Evolutionary conservation across 2,329 filamentous ascomycete genomes (phyloP), one percentile per base, ranked within the genome.

Genomic region (Aspergillus latus): DNA sequence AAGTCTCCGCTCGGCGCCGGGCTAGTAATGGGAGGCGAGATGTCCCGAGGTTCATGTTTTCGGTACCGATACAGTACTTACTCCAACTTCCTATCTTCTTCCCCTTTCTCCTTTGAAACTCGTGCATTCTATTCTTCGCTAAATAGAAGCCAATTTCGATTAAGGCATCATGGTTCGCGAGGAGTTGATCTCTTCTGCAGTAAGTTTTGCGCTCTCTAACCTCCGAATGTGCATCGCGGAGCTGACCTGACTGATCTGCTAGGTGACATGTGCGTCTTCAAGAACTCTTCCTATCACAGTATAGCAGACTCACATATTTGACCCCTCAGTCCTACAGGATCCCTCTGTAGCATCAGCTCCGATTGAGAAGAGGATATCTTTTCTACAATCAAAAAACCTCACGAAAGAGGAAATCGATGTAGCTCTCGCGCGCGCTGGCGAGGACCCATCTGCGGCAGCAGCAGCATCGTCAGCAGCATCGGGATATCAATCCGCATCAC

Each of bases 371-470:
- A 87, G 91, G 62, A 84, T 97, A 58, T 89, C 92, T 7, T 99
- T 99, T 66, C 82, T 99, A 16, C 90, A 92, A 74, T 95, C 92
- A 6, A 99, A 99, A 78, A 97, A 99, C 74, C 83, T 99, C 53
- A 97, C 93, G 0, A 89, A 94, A 73, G 93, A 97, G 75, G 95
- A 99, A 76, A 89, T 99, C 68, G 90, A 94, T 69, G 81, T 85
- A 37, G 89, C 95, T 13, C 82, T 99, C 63, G 83, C 89, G 42
- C 86, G 93, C 68, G 86, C 85, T 46, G 86, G 88, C 61, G 85
- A 85, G 66, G 83, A 82, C 63, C 71, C 78, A 44, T 75, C 78
- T 34, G 73, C 76, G 68, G 74, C 69, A 53, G 61, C 67, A 60
- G 71, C 76, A 68, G 76, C 65, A 63, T 76, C 72, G 69, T 76